Evolutionary conservation across 2,329 filamentous ascomycete species (phyloP).

Genomic region (Penicillium aurantiogriseum): DNA sequence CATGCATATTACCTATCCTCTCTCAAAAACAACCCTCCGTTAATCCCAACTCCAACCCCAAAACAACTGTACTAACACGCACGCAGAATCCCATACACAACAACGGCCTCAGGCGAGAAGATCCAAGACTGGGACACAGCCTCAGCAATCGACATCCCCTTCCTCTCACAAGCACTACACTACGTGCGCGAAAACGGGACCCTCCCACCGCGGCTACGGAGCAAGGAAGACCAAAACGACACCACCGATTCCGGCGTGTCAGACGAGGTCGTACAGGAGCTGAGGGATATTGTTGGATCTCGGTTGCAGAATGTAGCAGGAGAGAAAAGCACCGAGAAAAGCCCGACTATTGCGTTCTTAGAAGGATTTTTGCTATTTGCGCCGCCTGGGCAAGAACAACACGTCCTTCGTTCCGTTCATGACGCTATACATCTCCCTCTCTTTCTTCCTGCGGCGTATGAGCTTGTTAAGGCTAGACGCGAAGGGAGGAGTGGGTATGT

Average conservation of each 20-base stretch:
- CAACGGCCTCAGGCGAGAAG: slow-evolving; percentile 51
- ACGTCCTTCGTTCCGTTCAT: slow-evolving; percentile 32
- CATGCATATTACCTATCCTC: neutral
- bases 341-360: slow-evolving; percentile 63
- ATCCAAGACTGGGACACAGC: slow-evolving; percentile 91
- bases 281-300: slow-evolving; percentile 25
- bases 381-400: slow-evolving; percentile 29
- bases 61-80: neutral
- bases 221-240: slow-evolving; percentile 60
- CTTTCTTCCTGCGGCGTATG: slow-evolving; percentile 70
- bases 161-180: slow-evolving; percentile 64
- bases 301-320: neutral
- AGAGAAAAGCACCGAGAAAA: neutral
- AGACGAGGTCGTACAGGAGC: slow-evolving; percentile 23
- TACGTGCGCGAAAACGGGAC: slow-evolving; percentile 68
- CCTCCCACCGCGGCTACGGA: slow-evolving; percentile 50
- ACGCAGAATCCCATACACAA: slow-evolving; percentile 45
- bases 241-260: slow-evolving; percentile 45
- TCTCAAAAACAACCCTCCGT: neutral
- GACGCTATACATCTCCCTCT: slow-evolving; percentile 67
- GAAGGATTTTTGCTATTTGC: slow-evolving; percentile 88
- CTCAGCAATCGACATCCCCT: slow-evolving; percentile 69
- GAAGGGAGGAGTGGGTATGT: slow-evolving; percentile 48
- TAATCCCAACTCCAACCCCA: neutral
- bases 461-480: slow-evolving; percentile 41